Evolutionary conservation across 805 yeast species (phyloP).

Genomic region (Sugiyamaella lignohabitans): DNA sequence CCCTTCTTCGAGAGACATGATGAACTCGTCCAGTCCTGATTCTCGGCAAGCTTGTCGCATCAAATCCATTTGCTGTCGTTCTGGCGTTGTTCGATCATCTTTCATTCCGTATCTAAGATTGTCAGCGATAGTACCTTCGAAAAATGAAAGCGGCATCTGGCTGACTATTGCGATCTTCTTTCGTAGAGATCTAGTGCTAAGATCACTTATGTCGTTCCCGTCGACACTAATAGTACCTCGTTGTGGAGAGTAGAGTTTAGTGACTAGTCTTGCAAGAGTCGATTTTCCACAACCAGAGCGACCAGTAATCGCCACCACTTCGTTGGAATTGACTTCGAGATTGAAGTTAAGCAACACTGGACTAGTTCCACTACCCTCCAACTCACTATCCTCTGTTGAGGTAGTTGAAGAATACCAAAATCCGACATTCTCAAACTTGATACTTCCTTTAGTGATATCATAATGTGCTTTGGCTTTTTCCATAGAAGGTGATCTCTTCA

Average conservation of each 20-base stretch:
- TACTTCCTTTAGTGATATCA: constrained; percentile 6
- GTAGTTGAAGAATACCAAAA: constrained; percentile 32
- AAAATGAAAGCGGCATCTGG: constrained; percentile 59
- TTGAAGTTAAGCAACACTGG: constrained; percentile 35
- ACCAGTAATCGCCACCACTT: constrained; percentile 67
- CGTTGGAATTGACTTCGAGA: constrained; percentile 40
- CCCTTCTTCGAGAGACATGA: constrained; percentile 47
- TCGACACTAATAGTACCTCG: constrained; percentile 40
- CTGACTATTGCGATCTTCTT: constrained; percentile 59
- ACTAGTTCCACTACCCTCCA: not conserved
- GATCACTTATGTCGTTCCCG: constrained; percentile 40
- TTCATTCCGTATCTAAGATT: constrained; percentile 53
- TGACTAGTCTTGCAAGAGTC: constrained; percentile 54
- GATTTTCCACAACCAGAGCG: constrained; percentile 92
- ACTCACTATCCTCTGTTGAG: not conserved
- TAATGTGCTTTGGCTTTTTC: not conserved
- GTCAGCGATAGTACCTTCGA: constrained; percentile 66
- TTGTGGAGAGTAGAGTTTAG: constrained; percentile 44
- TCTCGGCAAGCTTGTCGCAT: constrained; percentile 36
- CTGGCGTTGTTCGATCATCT: not conserved
- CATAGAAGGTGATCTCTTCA: not conserved
- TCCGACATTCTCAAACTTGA: constrained; percentile 40
- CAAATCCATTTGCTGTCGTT: constrained; percentile 12
- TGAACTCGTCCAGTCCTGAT: constrained; percentile 49
- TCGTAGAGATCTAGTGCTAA: constrained; percentile 47